A percentile compares a stretch with the other conserved stretches of the same genome.
Evolutionary conservation across 176 grass and related monocot species (phyloP).

Genomic region (Musa beccarii): DNA sequence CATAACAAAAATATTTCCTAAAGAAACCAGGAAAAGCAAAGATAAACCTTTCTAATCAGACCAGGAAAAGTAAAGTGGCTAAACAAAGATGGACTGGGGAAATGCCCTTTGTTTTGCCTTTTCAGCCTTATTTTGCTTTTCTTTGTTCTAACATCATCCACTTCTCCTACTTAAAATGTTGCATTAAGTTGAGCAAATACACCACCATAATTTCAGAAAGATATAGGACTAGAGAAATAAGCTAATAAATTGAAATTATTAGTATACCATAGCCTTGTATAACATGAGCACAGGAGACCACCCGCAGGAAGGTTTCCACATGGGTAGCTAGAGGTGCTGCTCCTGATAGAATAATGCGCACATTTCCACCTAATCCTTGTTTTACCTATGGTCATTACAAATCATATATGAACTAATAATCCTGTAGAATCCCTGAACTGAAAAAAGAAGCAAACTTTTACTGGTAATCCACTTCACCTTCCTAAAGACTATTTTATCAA

Average conservation of each 20-base stretch:
- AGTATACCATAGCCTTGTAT: slow-evolving; percentile 82
- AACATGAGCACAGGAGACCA: slow-evolving; percentile 82
- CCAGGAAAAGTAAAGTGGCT: too few species aligned
- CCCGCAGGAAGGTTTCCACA: slow-evolving; percentile 81
- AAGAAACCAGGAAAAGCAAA: too few species aligned
- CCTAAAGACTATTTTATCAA: slow-evolving; percentile 87
- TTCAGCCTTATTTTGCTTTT: background rate
- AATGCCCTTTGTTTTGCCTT: too few species aligned
- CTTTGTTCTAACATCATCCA: background rate
- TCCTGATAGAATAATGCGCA: slow-evolving; percentile 74
- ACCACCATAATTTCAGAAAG: too few species aligned
- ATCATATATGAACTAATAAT: too few species aligned
- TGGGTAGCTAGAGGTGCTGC: slow-evolving; percentile 64
- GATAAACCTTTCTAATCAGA: too few species aligned
- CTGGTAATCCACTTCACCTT: slow-evolving; percentile 38
- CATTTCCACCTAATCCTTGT: slow-evolving; percentile 71
- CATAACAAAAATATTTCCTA: too few species aligned
- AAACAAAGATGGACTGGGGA: too few species aligned
- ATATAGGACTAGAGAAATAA: background rate
- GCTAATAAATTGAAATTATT: slow-evolving; percentile 11
- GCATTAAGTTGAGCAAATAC: too few species aligned
- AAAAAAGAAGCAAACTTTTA: background rate
- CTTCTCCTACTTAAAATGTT: background rate
- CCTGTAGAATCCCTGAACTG: background rate
- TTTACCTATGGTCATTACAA: slow-evolving; percentile 44